Base-by-base conservation (phyloP, 179 eudicot genomes). In the Dionaea muscipula region DNA sequence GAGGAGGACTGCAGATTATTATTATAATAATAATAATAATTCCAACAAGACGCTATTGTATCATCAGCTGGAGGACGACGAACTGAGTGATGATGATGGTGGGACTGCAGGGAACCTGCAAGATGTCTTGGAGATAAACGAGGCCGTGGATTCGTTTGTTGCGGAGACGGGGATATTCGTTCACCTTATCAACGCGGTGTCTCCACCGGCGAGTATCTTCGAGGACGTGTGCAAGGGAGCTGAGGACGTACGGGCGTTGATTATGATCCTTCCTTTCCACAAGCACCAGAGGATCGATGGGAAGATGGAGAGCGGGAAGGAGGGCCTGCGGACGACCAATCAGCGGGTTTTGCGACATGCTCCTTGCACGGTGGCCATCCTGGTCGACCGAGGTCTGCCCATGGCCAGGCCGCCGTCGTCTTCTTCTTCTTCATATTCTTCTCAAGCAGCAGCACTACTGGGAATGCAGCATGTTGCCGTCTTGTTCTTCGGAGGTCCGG, bases 211-310 rank as follows among this genome's bases (percentile, higher is more conserved):
- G 14, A 72, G 41, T 17, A 78, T 91, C 78, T 68, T 55, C 31
- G 71, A 65, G 21, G 99, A 91, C 39, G 82, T 91, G 14, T 84
- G 93, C 45, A 78, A 79, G 1, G 73, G 63, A 5, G 88, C 94
- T 1, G 81, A 75, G 46, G 91, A 87, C n/a, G 51, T 78, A 14
- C 71, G 99, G 16, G 83, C 96, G 7, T 82, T 93, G 1, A 58
- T 91, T 10, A 21, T 91, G 10, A 69, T 91, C 40, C 70, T 91
- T 18, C 96, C 89, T 19, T 91, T 87, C 58, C 99, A 91, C 72
- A 91, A 87, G 63, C 96, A 82, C 61, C 93, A 78, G 55, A 43
- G 94, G 20, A 87, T 91, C 20, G 94, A 87, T 51, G 94, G 96
- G 9, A 87, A 82, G 48, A 72, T 91, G 81, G 99, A 91, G 56